These are phyloP conservation scores for Tarenaya hassleriana DNA, from an alignment of 345 rosid species.

Conservation along the genomic window DNA sequence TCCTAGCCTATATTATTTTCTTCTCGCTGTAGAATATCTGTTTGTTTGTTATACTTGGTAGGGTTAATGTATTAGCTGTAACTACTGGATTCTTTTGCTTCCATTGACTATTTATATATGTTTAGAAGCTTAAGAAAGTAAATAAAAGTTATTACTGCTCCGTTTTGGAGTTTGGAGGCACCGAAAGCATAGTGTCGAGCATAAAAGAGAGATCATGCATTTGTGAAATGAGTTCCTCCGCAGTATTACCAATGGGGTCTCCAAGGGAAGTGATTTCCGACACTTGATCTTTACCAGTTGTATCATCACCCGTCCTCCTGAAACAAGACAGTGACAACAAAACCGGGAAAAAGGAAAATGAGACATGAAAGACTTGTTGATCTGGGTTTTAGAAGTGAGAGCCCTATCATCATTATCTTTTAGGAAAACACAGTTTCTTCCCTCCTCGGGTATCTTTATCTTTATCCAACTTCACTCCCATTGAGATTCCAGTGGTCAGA, in stretches of 20 bases:
- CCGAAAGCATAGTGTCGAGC: conserved; percentile 55
- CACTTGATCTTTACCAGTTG: conserved; percentile 27
- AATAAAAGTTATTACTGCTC: conserved; percentile 18
- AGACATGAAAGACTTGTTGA: conserved; percentile 15
- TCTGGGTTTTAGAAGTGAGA: too few relatives aligned
- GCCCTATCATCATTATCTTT: too few relatives aligned
- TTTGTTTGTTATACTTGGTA: conserved; percentile 2
- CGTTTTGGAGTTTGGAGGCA: conserved; percentile 37
- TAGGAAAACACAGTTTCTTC: too few relatives aligned
- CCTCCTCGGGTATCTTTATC: too few relatives aligned
- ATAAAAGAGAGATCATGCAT: conserved; percentile 92
- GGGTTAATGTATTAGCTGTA: too few relatives aligned
- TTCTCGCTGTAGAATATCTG: not conserved
- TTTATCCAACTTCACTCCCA: too few relatives aligned
- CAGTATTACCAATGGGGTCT: conserved; percentile 27
- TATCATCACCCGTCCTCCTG: conserved; percentile 34
- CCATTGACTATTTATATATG: not conserved
- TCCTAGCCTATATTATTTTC: conserved; percentile 10
- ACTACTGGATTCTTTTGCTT: conserved; percentile 8
- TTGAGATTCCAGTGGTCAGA: too few relatives aligned
- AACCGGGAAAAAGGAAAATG: not conserved
- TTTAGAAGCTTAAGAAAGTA: conserved; percentile 35
- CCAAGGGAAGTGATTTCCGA: conserved; percentile 24
- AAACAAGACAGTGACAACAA: conserved; percentile 12
- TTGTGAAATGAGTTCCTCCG: conserved; percentile 55